These are phyloP conservation scores for Pichia norvegensis DNA, from an alignment of 1,139 yeast species.

Conservation along the genomic window DNA sequence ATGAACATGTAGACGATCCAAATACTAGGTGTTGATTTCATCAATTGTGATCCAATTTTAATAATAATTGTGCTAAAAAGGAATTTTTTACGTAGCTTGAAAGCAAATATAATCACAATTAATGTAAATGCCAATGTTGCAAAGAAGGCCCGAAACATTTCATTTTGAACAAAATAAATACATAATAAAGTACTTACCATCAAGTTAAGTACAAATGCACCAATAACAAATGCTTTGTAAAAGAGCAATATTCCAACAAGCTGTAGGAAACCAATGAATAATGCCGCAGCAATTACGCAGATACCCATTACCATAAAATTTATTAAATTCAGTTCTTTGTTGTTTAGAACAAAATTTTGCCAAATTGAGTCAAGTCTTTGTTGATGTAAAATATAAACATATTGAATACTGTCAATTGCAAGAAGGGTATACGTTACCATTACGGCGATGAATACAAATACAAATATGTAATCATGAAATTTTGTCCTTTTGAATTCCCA, in stretches of 20 bases:
- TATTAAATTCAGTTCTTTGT: constrained; percentile 16
- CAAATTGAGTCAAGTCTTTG: constrained; percentile 60
- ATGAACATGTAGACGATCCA: constrained; percentile 58
- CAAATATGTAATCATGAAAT: constrained; percentile 68
- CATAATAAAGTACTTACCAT: constrained; percentile 68
- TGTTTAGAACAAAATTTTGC: constrained; percentile 59
- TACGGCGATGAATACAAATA: constrained; percentile 52
- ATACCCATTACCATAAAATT: background rate
- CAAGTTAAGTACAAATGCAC: constrained; percentile 63
- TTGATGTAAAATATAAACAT: constrained; percentile 32
- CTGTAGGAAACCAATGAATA: constrained; percentile 40
- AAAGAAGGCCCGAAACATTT: constrained; percentile 72
- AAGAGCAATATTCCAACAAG: constrained; percentile 43
- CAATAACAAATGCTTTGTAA: constrained; percentile 61
- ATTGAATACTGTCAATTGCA: constrained; percentile 60
- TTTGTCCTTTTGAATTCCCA: constrained; percentile 50
- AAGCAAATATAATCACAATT: constrained; percentile 63
- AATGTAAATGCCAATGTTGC: constrained; percentile 61
- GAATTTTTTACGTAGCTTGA: constrained; percentile 49
- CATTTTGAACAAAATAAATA: constrained; percentile 55
- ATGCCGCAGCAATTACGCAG: constrained; percentile 46
- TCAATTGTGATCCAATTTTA: constrained; percentile 66
- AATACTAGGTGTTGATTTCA: constrained; percentile 64
- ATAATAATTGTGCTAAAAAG: constrained; percentile 69
- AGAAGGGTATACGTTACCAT: constrained; percentile 65